Percentiles rank a stretch among this genome's conserved stretches.
Evolutionary conservation across 805 yeast genomes (phyloP).

Genomic region (Candida arabinofermentans): DNA sequence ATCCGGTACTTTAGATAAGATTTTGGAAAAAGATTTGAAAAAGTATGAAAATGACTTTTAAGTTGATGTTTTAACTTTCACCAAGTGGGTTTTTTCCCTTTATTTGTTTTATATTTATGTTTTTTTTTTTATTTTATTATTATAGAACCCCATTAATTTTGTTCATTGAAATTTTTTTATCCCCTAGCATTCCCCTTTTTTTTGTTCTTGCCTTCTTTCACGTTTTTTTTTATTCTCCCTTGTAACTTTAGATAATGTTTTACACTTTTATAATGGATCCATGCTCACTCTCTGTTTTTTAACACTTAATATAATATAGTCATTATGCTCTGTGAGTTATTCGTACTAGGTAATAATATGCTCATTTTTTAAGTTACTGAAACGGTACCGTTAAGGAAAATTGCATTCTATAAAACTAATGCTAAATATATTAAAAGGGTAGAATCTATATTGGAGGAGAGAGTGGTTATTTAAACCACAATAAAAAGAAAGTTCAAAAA

Average conservation of each 20-base stretch:
- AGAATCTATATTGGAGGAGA: too few species aligned
- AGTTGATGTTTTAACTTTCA: background rate
- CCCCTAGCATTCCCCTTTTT: background rate
- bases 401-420: too few species aligned
- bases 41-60: constrained; percentile 30
- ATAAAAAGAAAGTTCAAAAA: too few species aligned
- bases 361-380: background rate
- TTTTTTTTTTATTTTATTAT: background rate
- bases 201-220: background rate
- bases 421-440: too few species aligned
- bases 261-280: constrained; percentile 1
- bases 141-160: background rate
- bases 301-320: background rate
- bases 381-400: too few species aligned
- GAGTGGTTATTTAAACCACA: too few species aligned
- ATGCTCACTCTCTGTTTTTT: constrained; percentile 1
- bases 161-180: background rate
- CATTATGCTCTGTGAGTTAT: too few species aligned
- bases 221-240: background rate
- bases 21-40: constrained; percentile 41
- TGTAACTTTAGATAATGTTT: constrained; percentile 2
- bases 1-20: constrained; percentile 71
- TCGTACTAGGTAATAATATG: too few species aligned
- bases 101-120: background rate
- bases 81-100: background rate